These are phyloP conservation scores for Phaeosphaeriaceae sp. DNA, from an alignment of 2,329 filamentous ascomycete species.

Conservation along the genomic window DNA sequence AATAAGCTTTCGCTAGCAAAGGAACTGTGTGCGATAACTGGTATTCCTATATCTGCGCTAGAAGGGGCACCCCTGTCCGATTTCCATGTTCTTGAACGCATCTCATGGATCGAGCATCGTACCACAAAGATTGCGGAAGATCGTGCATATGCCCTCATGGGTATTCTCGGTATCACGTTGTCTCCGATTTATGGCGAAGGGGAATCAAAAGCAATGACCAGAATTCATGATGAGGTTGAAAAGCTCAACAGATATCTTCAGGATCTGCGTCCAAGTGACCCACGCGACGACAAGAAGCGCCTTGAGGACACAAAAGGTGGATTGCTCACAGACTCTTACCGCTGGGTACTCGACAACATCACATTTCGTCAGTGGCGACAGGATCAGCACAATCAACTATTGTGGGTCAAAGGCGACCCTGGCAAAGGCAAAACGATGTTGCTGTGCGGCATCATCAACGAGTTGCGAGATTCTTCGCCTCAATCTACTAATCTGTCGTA, in stretches of 20 bases:
- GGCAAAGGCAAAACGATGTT: conserved; percentile 9
- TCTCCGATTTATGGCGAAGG: conserved; percentile 6
- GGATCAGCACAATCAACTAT: not conserved
- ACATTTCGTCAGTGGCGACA: conserved; percentile 7
- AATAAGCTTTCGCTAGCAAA: not conserved
- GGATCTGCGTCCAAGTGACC: conserved; percentile 12
- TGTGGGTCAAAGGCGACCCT: conserved; percentile 9
- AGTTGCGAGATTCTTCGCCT: conserved; percentile 24
- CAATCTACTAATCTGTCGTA: conserved; percentile 20
- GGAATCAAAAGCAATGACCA: conserved; percentile 10
- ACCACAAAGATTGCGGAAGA: conserved; percentile 15
- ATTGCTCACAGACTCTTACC: conserved; percentile 7
- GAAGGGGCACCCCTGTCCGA: not conserved
- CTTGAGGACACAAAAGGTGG: conserved; percentile 4
- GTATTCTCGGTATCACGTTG: conserved; percentile 14
- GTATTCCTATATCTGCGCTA: not conserved
- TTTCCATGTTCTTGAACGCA: conserved; percentile 13
- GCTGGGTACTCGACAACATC: conserved; percentile 10
- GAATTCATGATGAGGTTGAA: conserved; percentile 14
- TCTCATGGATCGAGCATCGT: conserved; percentile 11
- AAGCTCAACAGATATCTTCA: conserved; percentile 8
- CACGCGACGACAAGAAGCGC: conserved; percentile 8
- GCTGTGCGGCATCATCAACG: conserved; percentile 26
- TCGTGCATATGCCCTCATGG: conserved; percentile 7
- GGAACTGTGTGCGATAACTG: not conserved